These are phyloP conservation scores for Ensete glaucum DNA, from an alignment of 176 grass and related monocot species.

Conservation along the genomic window DNA sequence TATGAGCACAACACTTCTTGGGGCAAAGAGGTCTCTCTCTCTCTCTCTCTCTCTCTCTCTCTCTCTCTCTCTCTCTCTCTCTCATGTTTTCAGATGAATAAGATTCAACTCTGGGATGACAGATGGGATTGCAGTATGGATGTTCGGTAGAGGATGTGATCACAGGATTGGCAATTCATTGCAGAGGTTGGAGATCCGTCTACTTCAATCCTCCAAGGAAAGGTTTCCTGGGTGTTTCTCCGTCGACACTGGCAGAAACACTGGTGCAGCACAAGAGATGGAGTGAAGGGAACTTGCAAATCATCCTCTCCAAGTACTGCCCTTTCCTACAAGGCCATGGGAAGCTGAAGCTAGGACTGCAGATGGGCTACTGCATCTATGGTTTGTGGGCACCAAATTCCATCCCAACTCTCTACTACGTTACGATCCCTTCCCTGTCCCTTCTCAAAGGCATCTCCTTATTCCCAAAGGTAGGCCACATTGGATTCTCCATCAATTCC, in stretches of 20 bases:
- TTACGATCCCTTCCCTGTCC: slow-evolving; percentile 44
- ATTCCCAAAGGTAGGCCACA: slow-evolving; percentile 48
- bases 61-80: too few species aligned
- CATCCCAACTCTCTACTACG: slow-evolving; percentile 54
- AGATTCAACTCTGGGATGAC: slow-evolving; percentile 21
- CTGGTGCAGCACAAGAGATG: slow-evolving; percentile 88
- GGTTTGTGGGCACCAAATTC: slow-evolving; percentile 22
- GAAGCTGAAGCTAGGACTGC: slow-evolving; percentile 42
- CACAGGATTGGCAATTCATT: slow-evolving; percentile 64
- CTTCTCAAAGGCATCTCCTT: slow-evolving; percentile 57
- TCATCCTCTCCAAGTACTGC: slow-evolving; percentile 58
- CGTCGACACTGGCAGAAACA: slow-evolving; percentile 46
- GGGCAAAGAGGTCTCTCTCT: slow-evolving; percentile 46
- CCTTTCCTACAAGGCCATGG: slow-evolving; percentile 41
- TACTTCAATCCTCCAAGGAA: slow-evolving; percentile 34
- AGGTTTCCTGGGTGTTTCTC: slow-evolving; percentile 54
- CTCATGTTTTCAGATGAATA: background rate
- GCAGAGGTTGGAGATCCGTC: slow-evolving; percentile 65
- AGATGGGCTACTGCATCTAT: slow-evolving; percentile 55
- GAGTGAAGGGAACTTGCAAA: slow-evolving; percentile 48
- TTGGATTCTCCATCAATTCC: background rate
- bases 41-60: background rate
- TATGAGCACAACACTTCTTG: slow-evolving; percentile 51
- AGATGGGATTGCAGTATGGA: slow-evolving; percentile 72
- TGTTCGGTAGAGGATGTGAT: slow-evolving; percentile 62